Evolutionary conservation across 495 filamentous ascomycete genomes (phyloP).

Genomic region (Xylaria scruposa): DNA sequence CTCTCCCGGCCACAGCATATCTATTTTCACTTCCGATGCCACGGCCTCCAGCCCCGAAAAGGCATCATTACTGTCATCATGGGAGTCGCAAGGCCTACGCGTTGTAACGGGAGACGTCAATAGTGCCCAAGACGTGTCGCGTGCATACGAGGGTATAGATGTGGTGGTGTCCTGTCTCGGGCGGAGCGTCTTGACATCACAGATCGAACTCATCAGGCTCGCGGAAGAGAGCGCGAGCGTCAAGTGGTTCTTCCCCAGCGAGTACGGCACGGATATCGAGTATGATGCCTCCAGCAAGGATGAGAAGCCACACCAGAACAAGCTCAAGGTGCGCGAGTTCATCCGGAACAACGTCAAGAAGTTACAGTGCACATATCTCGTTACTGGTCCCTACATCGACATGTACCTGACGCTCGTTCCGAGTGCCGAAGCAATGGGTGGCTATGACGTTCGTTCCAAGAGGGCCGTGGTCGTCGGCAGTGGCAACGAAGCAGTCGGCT

Average conservation of each 20-base stretch:
- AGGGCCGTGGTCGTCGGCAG: slow-evolving; percentile 65
- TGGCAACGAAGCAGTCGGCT: slow-evolving; percentile 62
- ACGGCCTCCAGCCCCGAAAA: slow-evolving; percentile 52
- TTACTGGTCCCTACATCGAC: slow-evolving; percentile 74
- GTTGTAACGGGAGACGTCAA: slow-evolving; percentile 67
- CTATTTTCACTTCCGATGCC: slow-evolving; percentile 67
- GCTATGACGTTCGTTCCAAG: slow-evolving; percentile 62
- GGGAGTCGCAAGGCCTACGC: slow-evolving; percentile 58
- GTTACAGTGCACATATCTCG: slow-evolving; percentile 70
- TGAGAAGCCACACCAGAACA: slow-evolving; percentile 74
- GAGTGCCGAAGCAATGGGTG: slow-evolving; percentile 48
- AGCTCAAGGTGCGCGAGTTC: slow-evolving; percentile 68
- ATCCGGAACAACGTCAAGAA: slow-evolving; percentile 57
- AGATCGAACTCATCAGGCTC: slow-evolving; percentile 64
- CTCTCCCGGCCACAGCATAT: slow-evolving; percentile 58
- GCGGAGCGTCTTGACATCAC: slow-evolving; percentile 61
- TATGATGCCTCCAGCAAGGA: slow-evolving; percentile 62
- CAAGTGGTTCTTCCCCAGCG: slow-evolving; percentile 73
- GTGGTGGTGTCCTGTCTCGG: slow-evolving; percentile 72
- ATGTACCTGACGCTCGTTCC: slow-evolving; percentile 60
- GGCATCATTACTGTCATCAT: slow-evolving; percentile 55
- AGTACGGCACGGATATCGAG: slow-evolving; percentile 79
- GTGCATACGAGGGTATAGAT: slow-evolving; percentile 65
- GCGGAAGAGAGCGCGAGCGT: slow-evolving; percentile 62
- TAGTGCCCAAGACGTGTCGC: slow-evolving; percentile 57